These are phyloP conservation scores for Trametes polyzona DNA, from an alignment of 1,284 basidiomycete genomes.

Conservation along the genomic window DNA sequence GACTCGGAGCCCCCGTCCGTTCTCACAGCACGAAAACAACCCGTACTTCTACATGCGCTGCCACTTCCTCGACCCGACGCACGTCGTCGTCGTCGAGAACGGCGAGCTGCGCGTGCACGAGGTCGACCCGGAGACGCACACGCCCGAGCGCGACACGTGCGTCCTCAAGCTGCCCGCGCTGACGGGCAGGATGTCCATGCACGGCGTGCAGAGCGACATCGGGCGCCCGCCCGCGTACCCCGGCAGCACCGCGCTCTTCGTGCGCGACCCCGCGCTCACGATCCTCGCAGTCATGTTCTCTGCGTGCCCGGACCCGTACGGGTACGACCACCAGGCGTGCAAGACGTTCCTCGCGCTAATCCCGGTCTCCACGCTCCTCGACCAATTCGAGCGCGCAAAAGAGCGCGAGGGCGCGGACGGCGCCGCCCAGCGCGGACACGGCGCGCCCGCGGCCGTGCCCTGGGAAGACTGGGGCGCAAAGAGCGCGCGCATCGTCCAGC, in stretches of 20 bases:
- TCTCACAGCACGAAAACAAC: background rate
- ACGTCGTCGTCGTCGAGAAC: conserved; percentile 1
- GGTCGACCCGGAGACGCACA: background rate
- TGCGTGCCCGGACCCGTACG: background rate
- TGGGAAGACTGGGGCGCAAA: conserved; percentile 6
- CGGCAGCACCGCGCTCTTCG: background rate
- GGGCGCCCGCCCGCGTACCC: background rate
- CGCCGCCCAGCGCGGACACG: background rate
- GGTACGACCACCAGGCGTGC: background rate
- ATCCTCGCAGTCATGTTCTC: background rate
- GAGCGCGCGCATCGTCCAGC: conserved; percentile 1
- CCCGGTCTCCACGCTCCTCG: background rate
- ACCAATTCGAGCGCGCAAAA: background rate
- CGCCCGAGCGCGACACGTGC: background rate
- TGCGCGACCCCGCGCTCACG: conserved; percentile 1
- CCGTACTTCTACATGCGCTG: background rate
- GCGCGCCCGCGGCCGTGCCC: background rate
- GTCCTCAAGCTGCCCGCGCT: conserved; percentile 1
- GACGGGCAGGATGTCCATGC: background rate
- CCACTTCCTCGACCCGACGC: conserved; percentile 4
- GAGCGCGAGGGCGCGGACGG: background rate
- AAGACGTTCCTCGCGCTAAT: conserved; percentile 1
- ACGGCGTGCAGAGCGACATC: background rate
- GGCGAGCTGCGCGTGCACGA: background rate
- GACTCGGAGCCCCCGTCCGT: background rate